Percentiles rank a stretch among this genome's conserved stretches.
These are phyloP conservation scores for Aspergillus avenaceus DNA, from an alignment of 495 filamentous ascomycete species.

Conservation along the genomic window DNA sequence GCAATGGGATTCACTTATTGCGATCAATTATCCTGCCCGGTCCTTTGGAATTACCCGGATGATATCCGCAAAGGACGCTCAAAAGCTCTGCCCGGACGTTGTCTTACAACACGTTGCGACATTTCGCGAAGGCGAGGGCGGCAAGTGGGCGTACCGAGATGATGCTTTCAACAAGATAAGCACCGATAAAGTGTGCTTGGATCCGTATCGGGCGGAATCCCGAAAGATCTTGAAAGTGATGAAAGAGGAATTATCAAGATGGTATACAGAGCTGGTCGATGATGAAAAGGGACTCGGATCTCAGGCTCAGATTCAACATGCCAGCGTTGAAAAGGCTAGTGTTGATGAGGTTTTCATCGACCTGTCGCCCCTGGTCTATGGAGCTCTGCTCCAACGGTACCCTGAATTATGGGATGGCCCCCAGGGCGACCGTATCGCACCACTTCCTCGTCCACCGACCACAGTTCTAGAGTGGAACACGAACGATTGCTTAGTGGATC, in stretches of 20 bases:
- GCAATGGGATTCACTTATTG: conserved; percentile 75
- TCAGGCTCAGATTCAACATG: conserved; percentile 51
- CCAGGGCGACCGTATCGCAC: conserved; percentile 64
- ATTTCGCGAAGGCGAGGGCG: conserved; percentile 83
- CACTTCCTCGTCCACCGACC: conserved; percentile 68
- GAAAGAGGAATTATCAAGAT: conserved; percentile 59
- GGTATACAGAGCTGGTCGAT: conserved; percentile 18
- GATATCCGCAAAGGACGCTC: conserved; percentile 73
- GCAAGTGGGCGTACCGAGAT: conserved; percentile 83
- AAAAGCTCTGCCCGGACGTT: conserved; percentile 79
- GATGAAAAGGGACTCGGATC: conserved; percentile 16
- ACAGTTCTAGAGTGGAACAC: conserved; percentile 77
- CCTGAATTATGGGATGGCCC: conserved; percentile 63
- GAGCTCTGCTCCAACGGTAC: conserved; percentile 70
- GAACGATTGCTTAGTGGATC: conserved; percentile 68
- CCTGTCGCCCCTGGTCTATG: conserved; percentile 76
- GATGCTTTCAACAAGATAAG: conserved; percentile 70
- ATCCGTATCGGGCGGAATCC: conserved; percentile 86
- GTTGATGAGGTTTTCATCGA: conserved; percentile 93
- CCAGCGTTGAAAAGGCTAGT: conserved; percentile 81
- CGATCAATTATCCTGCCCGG: conserved; percentile 91
- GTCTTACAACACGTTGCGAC: conserved; percentile 92
- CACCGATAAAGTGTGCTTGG: conserved; percentile 88
- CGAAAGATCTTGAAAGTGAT: conserved; percentile 77
- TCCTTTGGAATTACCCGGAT: conserved; percentile 72